phyloP scores from a whole-genome alignment of 257 asterid genomes.

The Paraleonurus japonicus region DNA sequence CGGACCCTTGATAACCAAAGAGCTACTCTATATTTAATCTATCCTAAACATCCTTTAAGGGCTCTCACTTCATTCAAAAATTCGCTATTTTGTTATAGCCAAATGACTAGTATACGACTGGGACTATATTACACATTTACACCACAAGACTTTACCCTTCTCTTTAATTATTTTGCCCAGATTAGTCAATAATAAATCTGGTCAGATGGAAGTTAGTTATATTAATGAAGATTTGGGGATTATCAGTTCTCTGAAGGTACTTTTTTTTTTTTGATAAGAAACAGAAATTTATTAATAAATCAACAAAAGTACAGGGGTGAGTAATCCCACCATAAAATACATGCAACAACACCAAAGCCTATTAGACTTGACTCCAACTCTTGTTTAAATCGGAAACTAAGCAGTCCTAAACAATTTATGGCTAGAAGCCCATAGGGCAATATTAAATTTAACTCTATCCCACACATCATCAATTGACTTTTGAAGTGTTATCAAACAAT shows the following conservation, averaged over 20 bases:
- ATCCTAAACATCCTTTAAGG: background rate
- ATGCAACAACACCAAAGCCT: too few relatives aligned
- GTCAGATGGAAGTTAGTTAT: background rate
- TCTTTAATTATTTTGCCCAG: background rate
- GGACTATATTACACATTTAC: background rate
- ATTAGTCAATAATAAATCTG: background rate
- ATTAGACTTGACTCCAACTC: too few relatives aligned
- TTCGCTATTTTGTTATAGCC: background rate
- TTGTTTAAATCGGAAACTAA: too few relatives aligned
- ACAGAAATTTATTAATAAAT: too few relatives aligned
- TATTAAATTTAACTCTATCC: too few relatives aligned
- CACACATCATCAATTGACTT: too few relatives aligned
- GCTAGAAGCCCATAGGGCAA: too few relatives aligned
- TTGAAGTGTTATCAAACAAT: too few relatives aligned
- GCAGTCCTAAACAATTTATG: too few relatives aligned
- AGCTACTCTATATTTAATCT: background rate
- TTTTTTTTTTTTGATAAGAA: too few relatives aligned
- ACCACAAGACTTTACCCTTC: background rate
- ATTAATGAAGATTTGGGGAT: background rate
- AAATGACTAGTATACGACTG: background rate
- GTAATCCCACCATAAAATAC: too few relatives aligned
- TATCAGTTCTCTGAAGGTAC: background rate
- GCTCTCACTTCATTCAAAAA: background rate
- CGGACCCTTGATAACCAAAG: background rate
- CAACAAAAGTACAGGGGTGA: too few relatives aligned